Evolutionary conservation across 805 yeast species (phyloP).

Genomic region (Candida pseudofarinosa): DNA sequence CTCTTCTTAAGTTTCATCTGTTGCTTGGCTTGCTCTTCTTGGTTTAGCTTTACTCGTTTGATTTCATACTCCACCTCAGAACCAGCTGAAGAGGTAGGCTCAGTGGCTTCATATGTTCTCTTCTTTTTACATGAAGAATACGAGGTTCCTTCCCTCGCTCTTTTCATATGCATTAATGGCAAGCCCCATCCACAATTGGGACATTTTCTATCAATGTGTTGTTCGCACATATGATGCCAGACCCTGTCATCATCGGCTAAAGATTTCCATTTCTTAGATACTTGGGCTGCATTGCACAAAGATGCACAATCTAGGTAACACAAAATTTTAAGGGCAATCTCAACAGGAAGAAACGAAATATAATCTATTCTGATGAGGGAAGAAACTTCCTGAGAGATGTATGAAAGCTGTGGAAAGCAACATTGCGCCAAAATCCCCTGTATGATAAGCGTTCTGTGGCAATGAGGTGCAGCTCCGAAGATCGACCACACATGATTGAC

Average conservation of each 20-base stretch:
- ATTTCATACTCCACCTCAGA: conserved; percentile 6
- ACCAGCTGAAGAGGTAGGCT: conserved; percentile 10
- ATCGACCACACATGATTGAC: conserved; percentile 81
- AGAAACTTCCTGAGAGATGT: conserved; percentile 73
- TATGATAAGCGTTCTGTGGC: conserved; percentile 68
- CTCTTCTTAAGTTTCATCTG: conserved; percentile 34
- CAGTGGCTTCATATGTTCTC: conserved; percentile 14
- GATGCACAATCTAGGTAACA: conserved; percentile 90
- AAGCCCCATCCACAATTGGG: conserved; percentile 99
- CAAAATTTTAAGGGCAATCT: conserved; percentile 76
- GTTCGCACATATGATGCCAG: conserved; percentile 98
- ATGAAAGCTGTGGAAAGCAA: conserved; percentile 93
- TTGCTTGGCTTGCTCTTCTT: conserved; percentile 6
- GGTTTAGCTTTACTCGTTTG: conserved; percentile 8
- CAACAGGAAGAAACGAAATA: conserved; percentile 78
- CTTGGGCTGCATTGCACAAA: conserved; percentile 92
- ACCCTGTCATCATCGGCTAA: conserved; percentile 95
- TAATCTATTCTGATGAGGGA: conserved; percentile 84
- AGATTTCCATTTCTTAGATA: conserved; percentile 78
- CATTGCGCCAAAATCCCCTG: conserved; percentile 85
- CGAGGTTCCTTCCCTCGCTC: conserved; percentile 48
- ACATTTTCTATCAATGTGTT: conserved; percentile 95
- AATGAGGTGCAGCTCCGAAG: conserved; percentile 69
- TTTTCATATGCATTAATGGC: conserved; percentile 86
- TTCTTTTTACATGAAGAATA: conserved; percentile 13